These are phyloP conservation scores for Choricystis sp. DNA, from an alignment of 139 green algal species.

Conservation along the genomic window DNA sequence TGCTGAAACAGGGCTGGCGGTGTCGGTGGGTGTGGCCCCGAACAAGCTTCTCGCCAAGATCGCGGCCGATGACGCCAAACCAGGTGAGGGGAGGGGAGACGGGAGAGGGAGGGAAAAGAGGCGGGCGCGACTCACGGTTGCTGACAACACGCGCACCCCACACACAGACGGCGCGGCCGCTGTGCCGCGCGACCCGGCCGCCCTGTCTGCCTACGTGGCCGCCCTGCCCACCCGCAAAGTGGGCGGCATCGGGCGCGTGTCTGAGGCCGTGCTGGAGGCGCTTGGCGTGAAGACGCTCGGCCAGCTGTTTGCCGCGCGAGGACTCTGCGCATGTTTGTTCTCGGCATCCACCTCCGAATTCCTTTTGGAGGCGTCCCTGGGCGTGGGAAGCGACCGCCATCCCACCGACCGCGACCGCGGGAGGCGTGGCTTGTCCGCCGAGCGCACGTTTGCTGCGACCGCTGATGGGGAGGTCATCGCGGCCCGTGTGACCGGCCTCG, in stretches of 20 bases:
- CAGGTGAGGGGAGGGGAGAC: conserved; percentile 59
- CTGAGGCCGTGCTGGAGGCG: conserved; percentile 39
- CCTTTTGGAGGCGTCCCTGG: conserved; percentile 30
- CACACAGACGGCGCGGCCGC: not conserved
- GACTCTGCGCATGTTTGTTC: conserved; percentile 47
- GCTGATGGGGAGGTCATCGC: conserved; percentile 22
- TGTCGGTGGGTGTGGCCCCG: conserved; percentile 37
- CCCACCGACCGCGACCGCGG: conserved; percentile 23
- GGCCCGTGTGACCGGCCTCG: conserved; percentile 39
- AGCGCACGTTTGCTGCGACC: conserved; percentile 58
- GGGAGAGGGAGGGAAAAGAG: not conserved
- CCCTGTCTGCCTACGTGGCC: conserved; percentile 44
- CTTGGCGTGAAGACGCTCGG: conserved; percentile 39
- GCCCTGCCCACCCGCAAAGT: conserved; percentile 56
- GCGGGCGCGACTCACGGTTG: not conserved
- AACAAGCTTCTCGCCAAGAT: conserved; percentile 78
- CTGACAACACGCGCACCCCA: not conserved
- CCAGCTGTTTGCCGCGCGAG: conserved; percentile 38
- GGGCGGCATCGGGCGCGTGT: conserved; percentile 59
- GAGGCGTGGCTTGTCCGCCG: conserved; percentile 65
- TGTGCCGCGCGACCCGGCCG: conserved; percentile 2
- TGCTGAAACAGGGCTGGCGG: conserved; percentile 3
- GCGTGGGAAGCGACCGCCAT: conserved; percentile 17
- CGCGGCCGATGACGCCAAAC: conserved; percentile 72
- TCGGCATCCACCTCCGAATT: conserved; percentile 24